phyloP scores from a whole-genome alignment of 306 rosid species.

The Cercis canadensis region DNA sequence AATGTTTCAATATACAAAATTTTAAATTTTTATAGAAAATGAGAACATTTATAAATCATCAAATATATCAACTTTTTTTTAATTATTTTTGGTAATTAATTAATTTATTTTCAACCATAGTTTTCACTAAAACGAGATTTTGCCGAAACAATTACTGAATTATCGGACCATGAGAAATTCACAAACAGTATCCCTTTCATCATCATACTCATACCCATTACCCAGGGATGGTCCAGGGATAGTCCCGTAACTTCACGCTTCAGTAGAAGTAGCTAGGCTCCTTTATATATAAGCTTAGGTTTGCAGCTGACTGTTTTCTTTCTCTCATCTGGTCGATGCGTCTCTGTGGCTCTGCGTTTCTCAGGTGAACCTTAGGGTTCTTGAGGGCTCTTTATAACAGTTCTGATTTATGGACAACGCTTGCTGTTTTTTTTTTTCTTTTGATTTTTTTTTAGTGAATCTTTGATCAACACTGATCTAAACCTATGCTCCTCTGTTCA shows the following conservation, averaged over 20 bases:
- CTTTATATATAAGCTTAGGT: constrained; percentile 42
- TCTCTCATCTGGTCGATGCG: constrained; percentile 40
- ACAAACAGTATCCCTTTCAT: too few species aligned
- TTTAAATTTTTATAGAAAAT: too few species aligned
- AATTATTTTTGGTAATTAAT: too few species aligned
- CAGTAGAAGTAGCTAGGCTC: constrained; percentile 37
- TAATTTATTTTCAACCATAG: too few species aligned
- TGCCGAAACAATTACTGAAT: too few species aligned
- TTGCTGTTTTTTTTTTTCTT: background rate
- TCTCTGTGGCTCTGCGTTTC: constrained; percentile 55
- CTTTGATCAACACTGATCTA: background rate
- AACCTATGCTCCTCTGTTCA: background rate
- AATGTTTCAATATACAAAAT: too few species aligned
- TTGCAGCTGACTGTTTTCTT: background rate
- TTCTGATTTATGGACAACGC: background rate
- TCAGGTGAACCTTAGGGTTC: constrained; percentile 62
- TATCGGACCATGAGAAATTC: too few species aligned
- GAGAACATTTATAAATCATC: too few species aligned
- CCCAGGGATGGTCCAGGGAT: constrained; percentile 33
- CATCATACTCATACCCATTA: too few species aligned
- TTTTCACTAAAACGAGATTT: too few species aligned
- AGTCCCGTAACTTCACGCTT: constrained; percentile 39
- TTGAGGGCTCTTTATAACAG: background rate
- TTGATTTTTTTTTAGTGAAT: background rate
- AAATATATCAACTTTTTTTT: too few species aligned